These are phyloP conservation scores for Rhodamnia rubescens DNA, from an alignment of 345 rosid species.

Conservation along the genomic window DNA sequence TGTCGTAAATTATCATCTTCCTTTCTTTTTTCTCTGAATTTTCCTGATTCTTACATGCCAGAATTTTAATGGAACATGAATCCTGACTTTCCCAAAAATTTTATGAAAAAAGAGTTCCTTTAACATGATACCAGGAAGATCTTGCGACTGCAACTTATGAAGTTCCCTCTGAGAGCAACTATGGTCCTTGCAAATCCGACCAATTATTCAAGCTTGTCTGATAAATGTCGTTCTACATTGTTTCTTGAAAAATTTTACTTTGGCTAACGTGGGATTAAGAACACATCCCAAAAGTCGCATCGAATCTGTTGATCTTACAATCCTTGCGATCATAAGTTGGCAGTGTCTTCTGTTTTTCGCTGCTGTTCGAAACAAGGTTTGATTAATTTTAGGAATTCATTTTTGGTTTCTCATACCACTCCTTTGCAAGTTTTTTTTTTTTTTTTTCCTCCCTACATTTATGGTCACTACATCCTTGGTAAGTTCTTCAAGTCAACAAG, in stretches of 20 bases:
- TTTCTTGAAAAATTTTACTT: not conserved
- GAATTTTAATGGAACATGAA: not conserved
- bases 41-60: too few relatives aligned
- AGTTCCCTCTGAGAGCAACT: not conserved
- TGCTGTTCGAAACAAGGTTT: not conserved
- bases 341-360: not conserved
- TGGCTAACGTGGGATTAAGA: not conserved
- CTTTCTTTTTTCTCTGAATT: too few relatives aligned
- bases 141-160: not conserved
- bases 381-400: not conserved
- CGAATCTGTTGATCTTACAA: not conserved
- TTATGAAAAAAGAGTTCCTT: not conserved
- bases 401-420: not conserved
- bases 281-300: not conserved
- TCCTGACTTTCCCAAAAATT: not conserved
- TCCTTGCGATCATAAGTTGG: not conserved
- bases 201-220: not conserved
- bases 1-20: not conserved
- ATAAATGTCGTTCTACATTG: not conserved
- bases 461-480: not conserved
- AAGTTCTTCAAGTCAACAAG: not conserved
- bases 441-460: not conserved
- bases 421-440: not conserved
- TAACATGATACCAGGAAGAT: not conserved
- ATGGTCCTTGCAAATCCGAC: not conserved